Conservation (phyloP, 306 rosid genomes). For the Quercus gilva region DNA sequence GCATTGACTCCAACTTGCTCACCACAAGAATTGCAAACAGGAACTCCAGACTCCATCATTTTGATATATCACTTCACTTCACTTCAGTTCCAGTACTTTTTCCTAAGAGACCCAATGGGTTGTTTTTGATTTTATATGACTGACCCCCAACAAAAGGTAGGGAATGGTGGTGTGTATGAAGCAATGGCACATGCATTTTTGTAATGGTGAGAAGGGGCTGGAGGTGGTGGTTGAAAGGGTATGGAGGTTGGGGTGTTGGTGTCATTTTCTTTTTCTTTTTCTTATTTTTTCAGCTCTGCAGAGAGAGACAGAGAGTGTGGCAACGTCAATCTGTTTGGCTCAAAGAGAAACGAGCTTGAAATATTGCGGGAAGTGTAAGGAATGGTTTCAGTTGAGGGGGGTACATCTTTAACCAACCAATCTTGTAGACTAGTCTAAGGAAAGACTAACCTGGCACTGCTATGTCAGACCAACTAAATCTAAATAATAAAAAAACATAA, state of each 20-base stretch:
- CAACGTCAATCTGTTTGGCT: constrained; percentile 35
- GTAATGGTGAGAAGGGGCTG: constrained; percentile 25
- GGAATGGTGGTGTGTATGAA: neutral
- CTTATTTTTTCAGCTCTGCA: constrained; percentile 9
- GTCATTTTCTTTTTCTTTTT: constrained; percentile 29
- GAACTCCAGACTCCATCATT: constrained; percentile 87
- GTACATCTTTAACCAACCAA: constrained; percentile 51
- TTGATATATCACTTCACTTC: neutral
- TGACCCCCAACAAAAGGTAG: constrained; percentile 15
- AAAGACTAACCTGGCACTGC: too few relatives aligned
- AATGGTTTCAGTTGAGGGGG: constrained; percentile 59
- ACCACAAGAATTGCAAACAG: constrained; percentile 79
- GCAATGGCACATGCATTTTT: constrained; percentile 26
- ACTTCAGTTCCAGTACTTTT: constrained; percentile 1
- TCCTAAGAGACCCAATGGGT: constrained; percentile 5
- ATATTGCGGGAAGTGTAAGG: constrained; percentile 87
- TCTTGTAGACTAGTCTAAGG: neutral
- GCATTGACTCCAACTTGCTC: constrained; percentile 55
- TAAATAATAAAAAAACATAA: too few relatives aligned
- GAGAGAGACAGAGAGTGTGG: constrained; percentile 40
- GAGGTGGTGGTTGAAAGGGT: constrained; percentile 48
- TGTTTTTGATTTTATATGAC: too few relatives aligned
- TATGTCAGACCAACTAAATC: too few relatives aligned
- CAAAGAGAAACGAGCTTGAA: constrained; percentile 29
- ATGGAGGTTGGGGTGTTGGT: constrained; percentile 70